Evolutionary conservation across 1,284 basidiomycete species (phyloP).

Genomic region (Sparassis latifolia): DNA sequence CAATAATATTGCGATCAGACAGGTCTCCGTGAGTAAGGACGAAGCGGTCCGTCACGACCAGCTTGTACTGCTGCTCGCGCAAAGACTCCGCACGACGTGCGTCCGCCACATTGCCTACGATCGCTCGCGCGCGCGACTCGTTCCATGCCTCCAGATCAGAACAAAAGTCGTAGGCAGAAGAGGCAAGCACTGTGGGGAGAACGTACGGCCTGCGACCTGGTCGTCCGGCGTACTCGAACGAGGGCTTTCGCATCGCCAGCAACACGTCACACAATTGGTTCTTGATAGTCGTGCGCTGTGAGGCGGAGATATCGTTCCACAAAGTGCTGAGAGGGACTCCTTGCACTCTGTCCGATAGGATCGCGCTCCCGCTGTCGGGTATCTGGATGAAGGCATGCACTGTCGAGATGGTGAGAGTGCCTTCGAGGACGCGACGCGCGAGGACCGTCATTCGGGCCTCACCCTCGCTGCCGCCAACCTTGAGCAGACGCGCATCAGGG

Average conservation of each 20-base stretch:
- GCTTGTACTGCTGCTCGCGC: slow-evolving; percentile 2
- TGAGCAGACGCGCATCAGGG: neutral
- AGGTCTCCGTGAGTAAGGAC: slow-evolving; percentile 23
- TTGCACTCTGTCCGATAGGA: neutral
- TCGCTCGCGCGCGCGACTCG: slow-evolving; percentile 5
- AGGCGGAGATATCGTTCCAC: neutral
- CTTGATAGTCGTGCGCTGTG: too few species aligned
- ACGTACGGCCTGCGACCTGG: slow-evolving; percentile 3
- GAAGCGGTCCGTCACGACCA: slow-evolving; percentile 4
- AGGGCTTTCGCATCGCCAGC: too few species aligned
- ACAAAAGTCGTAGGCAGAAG: slow-evolving; percentile 1
- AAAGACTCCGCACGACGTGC: neutral
- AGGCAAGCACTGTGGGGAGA: neutral
- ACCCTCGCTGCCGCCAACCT: neutral
- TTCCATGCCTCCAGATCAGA: slow-evolving; percentile 2
- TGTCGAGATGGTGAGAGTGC: neutral
- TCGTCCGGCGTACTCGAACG: neutral
- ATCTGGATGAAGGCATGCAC: neutral
- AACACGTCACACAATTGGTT: too few species aligned
- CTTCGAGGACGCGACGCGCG: neutral
- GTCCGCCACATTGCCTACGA: neutral
- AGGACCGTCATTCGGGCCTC: neutral
- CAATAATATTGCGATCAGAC: slow-evolving; percentile 17
- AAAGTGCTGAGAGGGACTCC: neutral
- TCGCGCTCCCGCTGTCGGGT: neutral